Percentiles rank a stretch among this genome's conserved stretches.
These are phyloP conservation scores for Begonia masoniana DNA, from an alignment of 306 rosid species.

Conservation along the genomic window DNA sequence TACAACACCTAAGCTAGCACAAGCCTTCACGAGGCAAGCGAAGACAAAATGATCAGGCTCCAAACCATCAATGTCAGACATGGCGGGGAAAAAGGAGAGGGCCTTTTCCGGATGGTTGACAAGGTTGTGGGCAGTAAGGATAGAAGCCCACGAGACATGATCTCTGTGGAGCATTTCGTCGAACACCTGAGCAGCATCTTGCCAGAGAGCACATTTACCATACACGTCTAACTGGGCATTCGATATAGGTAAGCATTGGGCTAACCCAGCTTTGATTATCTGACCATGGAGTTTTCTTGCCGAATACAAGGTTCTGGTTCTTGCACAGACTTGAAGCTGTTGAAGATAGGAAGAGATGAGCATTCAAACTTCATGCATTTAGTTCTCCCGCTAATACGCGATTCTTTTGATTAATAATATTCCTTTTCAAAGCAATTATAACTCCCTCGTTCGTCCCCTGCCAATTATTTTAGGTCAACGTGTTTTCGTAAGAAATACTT, in stretches of 20 bases:
- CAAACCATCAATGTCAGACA: conserved; percentile 24
- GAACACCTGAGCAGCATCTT: conserved; percentile 49
- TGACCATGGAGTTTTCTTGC: conserved; percentile 44
- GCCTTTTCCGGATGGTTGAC: conserved; percentile 33
- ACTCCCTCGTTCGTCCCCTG: no score
- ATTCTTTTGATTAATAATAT: no score
- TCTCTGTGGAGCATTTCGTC: conserved; percentile 50
- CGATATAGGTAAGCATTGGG: conserved; percentile 28
- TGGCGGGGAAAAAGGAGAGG: conserved; percentile 26
- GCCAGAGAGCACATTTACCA: conserved; percentile 45
- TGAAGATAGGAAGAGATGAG: conserved; percentile 25
- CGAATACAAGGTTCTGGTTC: conserved; percentile 16
- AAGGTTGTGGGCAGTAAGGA: conserved; percentile 67
- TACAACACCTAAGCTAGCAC: conserved; percentile 31
- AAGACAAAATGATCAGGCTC: conserved; percentile 74
- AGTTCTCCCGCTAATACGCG: no score
- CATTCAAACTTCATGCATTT: conserved; percentile 2
- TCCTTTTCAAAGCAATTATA: no score
- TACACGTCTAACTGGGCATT: conserved; percentile 49
- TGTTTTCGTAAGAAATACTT: no score
- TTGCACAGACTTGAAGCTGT: conserved; percentile 44
- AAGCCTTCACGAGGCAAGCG: conserved; percentile 54
- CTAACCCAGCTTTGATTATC: conserved; percentile 42
- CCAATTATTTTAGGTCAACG: no score
- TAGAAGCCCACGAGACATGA: conserved; percentile 62